Base-by-base conservation (phyloP, 2,329 filamentous ascomycete species). In the Penicillium vulpinum region DNA sequence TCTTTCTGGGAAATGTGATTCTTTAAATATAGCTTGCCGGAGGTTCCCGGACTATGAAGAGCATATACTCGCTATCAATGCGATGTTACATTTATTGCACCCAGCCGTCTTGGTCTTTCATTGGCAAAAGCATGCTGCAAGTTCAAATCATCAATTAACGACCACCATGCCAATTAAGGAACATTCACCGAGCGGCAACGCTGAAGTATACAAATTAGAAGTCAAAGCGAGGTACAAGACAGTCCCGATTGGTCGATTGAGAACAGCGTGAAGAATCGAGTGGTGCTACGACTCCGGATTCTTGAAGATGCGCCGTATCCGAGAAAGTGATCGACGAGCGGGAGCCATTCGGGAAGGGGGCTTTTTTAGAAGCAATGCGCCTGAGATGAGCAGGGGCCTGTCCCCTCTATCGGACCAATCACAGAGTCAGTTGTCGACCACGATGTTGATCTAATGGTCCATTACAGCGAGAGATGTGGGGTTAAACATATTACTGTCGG, bases 391-490 rank as follows among this genome's bases (percentile, higher is more conserved):
- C 8, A 22, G 26, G n/a, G n/a, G 21, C 18, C 18, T 41, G 28
- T 24, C 40, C 16, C 33, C 33, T 22, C 46, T 56, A 61, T 65
- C 62, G 39, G 47, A 31, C 64, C 61, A 66, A 66, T 65, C 7
- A 43, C 11, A 16, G 13, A 5, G 9, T 10, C 16, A 21, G 3
- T 47, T 21, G 29, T 16, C 2, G 40, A 53, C 18, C 64, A 66
- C 62, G 64, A 56, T 62, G 59, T 51, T 26, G 28, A 33, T 51
- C 22, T n/a, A 47, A 40, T 44, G 46, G 57, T 21, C 13, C 29
- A 50, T 39, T 44, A 15, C 51, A 18, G 38, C 24, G 36, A n/a
- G 24, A 22, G 29, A 35, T 51, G 52, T 51, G 46, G 58, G 21
- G 45, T 18, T 26, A 16, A 11, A 11, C 4, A 38, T 21, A 3